Evolutionary conservation across 257 asterid genomes (phyloP), one percentile per base, ranked within the genome.

Genomic region (Nemophila menziesii): DNA sequence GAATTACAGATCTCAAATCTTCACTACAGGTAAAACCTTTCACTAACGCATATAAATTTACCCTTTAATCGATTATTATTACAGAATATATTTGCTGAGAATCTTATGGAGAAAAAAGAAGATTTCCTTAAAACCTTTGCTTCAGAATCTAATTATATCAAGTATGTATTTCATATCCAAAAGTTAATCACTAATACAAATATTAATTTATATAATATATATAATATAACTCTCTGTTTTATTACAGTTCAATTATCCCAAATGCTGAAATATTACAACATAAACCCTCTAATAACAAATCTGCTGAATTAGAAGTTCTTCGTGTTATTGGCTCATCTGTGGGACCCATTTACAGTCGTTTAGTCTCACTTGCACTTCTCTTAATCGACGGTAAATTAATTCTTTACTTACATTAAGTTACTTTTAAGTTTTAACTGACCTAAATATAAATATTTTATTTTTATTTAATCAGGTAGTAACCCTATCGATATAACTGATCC

Each of bases 401-500:
- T 37, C 2, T 9, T 63, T 41, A 6, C 12, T 17, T 52, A 46
- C 43, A 22, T 44, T 4, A 20, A 6, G 11, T 17, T 52, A 46
- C 43, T 20, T 44, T 4, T 16, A 42, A 48, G n/a, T 33, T 38
- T 48, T 19, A 22, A n/a, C 16, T 37, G 5, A 23, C 39, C 48
- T 39, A 24, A 36, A 20, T 39, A 26, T 22, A 33, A 39, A 16
- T 8, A 8, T 17, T 38, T 39, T 47, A 16, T 44, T 55, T 33
- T 60, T n/a, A n/a, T n/a, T n/a, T 68, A 72, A 49, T 33, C 87
- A 90, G 96, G 96, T 51, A 79, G 99, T 87, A 85, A 81, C 67
- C 96, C 96, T n/a, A 90, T 90, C 57, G 99, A 90, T 46, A 53
- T 90, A 43, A 73, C 74, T 18, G 96, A 85, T 79, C 86, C 87